Conservation (phyloP, 805 yeast species). For the Ogataea thermomethanolica region DNA sequence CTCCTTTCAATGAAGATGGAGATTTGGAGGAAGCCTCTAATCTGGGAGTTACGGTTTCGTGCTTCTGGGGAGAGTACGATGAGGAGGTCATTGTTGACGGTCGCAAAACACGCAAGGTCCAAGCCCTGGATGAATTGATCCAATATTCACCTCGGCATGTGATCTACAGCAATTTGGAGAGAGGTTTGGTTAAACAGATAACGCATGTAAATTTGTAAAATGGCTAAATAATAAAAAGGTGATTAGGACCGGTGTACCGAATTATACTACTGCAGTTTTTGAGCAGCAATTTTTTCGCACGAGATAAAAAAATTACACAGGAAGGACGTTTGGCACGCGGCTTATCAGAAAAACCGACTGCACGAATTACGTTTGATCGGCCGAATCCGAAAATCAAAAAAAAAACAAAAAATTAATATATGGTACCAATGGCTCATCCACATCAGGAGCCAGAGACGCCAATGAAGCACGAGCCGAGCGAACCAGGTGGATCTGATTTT, state of each 20-base stretch:
- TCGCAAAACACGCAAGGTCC: slow-evolving; percentile 40
- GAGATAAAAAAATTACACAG: not conserved
- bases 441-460: not conserved
- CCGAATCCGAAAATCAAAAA: slow-evolving; percentile 5
- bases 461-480: slow-evolving; percentile 2
- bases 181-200: slow-evolving; percentile 62
- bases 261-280: not conserved
- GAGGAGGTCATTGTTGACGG: slow-evolving; percentile 40
- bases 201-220: slow-evolving; percentile 21
- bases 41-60: slow-evolving; percentile 57
- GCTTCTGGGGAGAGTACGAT: slow-evolving; percentile 78
- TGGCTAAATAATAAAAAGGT: not conserved
- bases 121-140: slow-evolving; percentile 69
- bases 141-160: slow-evolving; percentile 64
- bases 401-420: not conserved
- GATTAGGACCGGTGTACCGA: slow-evolving; percentile 11
- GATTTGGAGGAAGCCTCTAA: slow-evolving; percentile 26
- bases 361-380: not conserved
- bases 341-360: slow-evolving; percentile 3
- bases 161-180: slow-evolving; percentile 59
- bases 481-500: slow-evolving; percentile 28
- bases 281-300: not conserved
- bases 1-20: slow-evolving; percentile 42
- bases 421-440: not conserved
- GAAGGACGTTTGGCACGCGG: not conserved